Conservation (phyloP, 176 grass and related monocot species). For the Rhipidocladum racemiflorum region DNA sequence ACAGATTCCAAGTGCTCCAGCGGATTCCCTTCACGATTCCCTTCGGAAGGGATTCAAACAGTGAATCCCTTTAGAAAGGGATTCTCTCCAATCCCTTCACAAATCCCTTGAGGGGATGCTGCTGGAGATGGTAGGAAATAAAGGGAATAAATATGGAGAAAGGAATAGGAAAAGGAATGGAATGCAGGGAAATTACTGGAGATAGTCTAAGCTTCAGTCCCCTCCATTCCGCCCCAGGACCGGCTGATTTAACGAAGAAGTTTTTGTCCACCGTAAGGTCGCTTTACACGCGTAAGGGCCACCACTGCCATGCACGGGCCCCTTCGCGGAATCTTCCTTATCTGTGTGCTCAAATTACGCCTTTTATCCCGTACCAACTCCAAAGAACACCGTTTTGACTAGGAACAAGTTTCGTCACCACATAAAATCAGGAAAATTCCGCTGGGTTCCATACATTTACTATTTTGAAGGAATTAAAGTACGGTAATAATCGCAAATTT, state of each 20-base stretch:
- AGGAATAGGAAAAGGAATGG: too few relatives aligned
- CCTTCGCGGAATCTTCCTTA: background rate
- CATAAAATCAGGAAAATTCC: background rate
- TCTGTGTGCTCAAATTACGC: background rate
- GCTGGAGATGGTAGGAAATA: too few relatives aligned
- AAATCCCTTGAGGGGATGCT: too few relatives aligned
- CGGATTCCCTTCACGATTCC: too few relatives aligned
- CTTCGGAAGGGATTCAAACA: too few relatives aligned
- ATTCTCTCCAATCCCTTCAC: too few relatives aligned
- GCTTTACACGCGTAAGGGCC: background rate
- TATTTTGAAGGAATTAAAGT: background rate
- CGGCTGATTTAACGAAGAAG: background rate
- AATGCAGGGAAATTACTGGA: too few relatives aligned
- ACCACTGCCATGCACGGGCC: background rate
- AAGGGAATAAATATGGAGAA: too few relatives aligned
- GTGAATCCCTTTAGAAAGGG: too few relatives aligned
- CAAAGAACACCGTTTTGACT: background rate
- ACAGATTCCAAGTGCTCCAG: too few relatives aligned
- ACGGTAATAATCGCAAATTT: background rate
- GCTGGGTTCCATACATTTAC: background rate
- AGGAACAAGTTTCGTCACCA: background rate
- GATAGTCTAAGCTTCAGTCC: too few relatives aligned
- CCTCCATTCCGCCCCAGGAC: too few relatives aligned
- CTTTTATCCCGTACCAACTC: background rate
- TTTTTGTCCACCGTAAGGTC: background rate